phyloP scores from a whole-genome alignment of 2,329 filamentous ascomycete genomes.

The Penicillium sp. region DNA sequence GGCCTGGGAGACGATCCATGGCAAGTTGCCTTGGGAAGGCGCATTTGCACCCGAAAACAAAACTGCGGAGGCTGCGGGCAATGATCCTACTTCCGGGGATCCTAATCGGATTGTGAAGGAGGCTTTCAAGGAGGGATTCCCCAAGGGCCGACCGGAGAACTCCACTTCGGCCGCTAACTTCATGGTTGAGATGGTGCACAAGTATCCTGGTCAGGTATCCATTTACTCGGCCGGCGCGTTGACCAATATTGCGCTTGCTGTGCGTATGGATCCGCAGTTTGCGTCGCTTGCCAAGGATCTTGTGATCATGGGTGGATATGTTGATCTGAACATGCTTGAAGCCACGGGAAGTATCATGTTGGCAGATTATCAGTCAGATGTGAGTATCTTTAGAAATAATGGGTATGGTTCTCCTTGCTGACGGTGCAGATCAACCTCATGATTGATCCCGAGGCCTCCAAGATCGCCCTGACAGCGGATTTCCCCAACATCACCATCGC shows the following conservation, averaged over 20 bases:
- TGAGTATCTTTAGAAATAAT: constrained; percentile 15
- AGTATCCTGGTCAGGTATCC: constrained; percentile 53
- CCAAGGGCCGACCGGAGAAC: constrained; percentile 45
- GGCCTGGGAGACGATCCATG: constrained; percentile 49
- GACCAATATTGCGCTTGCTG: constrained; percentile 53
- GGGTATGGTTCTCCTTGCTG: constrained; percentile 10
- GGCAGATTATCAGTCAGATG: constrained; percentile 31
- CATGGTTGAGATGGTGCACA: constrained; percentile 51
- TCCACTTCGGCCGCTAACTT: constrained; percentile 45
- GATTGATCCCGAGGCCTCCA: constrained; percentile 53
- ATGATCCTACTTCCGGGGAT: constrained; percentile 50
- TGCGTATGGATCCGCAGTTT: constrained; percentile 50
- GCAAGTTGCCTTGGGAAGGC: constrained; percentile 49
- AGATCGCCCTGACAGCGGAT: constrained; percentile 51
- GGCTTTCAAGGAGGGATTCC: constrained; percentile 51
- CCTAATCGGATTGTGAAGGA: constrained; percentile 43
- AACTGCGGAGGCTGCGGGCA: constrained; percentile 44
- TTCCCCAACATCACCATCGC: constrained; percentile 51
- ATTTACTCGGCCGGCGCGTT: constrained; percentile 51
- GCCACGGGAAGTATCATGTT: constrained; percentile 28
- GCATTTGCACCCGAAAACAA: constrained; percentile 48
- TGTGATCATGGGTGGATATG: constrained; percentile 53
- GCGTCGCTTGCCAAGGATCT: constrained; percentile 50
- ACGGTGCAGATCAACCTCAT: constrained; percentile 49
- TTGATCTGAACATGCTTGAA: constrained; percentile 46